These are phyloP conservation scores for Cylindrodendrum hubeiense DNA, from an alignment of 2,329 filamentous ascomycete genomes.

Conservation along the genomic window DNA sequence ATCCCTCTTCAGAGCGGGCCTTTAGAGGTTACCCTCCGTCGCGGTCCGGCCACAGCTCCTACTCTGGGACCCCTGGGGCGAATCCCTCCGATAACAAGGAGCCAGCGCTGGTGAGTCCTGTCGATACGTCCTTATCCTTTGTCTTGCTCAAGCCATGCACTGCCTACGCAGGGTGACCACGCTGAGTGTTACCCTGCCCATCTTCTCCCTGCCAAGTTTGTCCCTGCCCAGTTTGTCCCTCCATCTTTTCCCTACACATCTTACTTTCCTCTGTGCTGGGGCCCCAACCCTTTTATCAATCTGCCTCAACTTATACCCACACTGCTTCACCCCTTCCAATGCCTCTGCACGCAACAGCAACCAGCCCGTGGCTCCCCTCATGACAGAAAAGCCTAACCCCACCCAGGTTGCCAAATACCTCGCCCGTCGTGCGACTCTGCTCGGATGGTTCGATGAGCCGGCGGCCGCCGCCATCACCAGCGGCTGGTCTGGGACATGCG, in stretches of 20 bases:
- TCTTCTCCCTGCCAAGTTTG: too few relatives aligned
- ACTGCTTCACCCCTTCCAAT: not conserved
- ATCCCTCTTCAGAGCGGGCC: slow-evolving; percentile 17
- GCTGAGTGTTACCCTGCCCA: not conserved
- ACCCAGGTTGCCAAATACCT: slow-evolving; percentile 42
- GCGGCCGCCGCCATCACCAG: slow-evolving; percentile 36
- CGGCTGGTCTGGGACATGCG: slow-evolving; percentile 43
- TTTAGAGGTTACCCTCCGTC: slow-evolving; percentile 23
- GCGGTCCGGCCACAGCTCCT: slow-evolving; percentile 38
- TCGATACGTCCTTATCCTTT: not conserved
- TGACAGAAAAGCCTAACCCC: slow-evolving; percentile 9
- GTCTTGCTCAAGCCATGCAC: not conserved
- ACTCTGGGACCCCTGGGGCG: slow-evolving; percentile 39
- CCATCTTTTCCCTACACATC: not conserved
- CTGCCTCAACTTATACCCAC: not conserved
- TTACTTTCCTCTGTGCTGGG: not conserved
- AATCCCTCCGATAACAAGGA: slow-evolving; percentile 33
- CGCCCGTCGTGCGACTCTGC: slow-evolving; percentile 40
- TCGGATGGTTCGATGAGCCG: slow-evolving; percentile 45
- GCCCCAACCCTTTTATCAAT: not conserved
- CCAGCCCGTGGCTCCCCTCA: not conserved
- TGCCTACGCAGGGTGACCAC: slow-evolving; percentile 11
- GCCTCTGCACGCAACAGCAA: not conserved
- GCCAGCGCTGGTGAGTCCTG: slow-evolving; percentile 34
- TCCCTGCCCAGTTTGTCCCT: too few relatives aligned